These are phyloP conservation scores for Marchantia paleacea DNA, from an alignment of 225 moss, liverwort and hornwort genomes.

Conservation along the genomic window DNA sequence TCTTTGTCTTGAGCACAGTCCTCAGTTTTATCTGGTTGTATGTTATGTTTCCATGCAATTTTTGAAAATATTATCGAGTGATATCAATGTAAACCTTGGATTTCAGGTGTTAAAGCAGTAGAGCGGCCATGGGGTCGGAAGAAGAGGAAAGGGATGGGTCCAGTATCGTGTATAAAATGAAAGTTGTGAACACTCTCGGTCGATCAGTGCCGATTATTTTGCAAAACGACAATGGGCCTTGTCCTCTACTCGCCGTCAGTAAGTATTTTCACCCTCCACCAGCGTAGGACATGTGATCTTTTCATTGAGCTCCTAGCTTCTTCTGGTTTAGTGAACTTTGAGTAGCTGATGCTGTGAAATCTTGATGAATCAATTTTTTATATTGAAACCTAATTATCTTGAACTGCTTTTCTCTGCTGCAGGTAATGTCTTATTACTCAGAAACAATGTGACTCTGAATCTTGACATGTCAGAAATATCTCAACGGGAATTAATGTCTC, in stretches of 20 bases:
- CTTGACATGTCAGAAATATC: constrained; percentile 81
- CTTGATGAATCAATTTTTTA: background rate
- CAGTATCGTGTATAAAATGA: constrained; percentile 76
- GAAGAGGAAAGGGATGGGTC: constrained; percentile 81
- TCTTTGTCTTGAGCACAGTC: background rate
- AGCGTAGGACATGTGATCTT: background rate
- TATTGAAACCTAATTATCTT: background rate
- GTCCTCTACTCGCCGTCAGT: constrained; percentile 98
- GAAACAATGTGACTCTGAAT: constrained; percentile 75
- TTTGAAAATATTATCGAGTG: background rate
- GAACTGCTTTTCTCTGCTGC: constrained; percentile 13
- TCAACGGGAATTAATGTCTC: constrained; percentile 68
- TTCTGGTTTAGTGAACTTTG: background rate
- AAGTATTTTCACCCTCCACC: constrained; percentile 27
- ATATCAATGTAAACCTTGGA: background rate
- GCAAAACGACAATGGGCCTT: constrained; percentile 98
- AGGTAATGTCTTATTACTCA: constrained; percentile 93
- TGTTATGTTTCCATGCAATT: background rate
- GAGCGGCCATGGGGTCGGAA: constrained; percentile 60
- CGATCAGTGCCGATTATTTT: constrained; percentile 95
- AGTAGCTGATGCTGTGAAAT: background rate
- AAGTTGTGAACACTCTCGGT: constrained; percentile 76
- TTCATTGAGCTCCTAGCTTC: background rate
- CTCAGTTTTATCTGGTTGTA: background rate
- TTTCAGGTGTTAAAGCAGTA: constrained; percentile 16